Percentiles rank a stretch among this genome's conserved stretches.
Evolutionary conservation across 2,329 filamentous ascomycete genomes (phyloP).

Genomic region (Ophiostoma novo-ulmi): DNA sequence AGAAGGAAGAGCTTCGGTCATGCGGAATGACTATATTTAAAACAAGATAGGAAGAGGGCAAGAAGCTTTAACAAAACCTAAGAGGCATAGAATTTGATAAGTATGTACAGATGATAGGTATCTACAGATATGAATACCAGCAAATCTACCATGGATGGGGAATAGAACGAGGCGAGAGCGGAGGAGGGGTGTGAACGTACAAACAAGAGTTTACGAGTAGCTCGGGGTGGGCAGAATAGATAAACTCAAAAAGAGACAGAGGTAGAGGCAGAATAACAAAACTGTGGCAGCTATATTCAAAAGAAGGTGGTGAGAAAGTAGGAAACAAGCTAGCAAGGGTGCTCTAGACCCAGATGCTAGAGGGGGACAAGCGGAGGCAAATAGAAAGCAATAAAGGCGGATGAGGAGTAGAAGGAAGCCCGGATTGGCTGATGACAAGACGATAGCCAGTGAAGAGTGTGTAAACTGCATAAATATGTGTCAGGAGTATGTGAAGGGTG

Average conservation of each 20-base stretch:
- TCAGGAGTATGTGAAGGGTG: not conserved
- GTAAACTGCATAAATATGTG: not conserved
- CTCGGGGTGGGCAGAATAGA: not conserved
- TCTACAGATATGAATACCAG: not conserved
- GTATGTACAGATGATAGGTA: not conserved
- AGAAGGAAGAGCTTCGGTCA: not conserved
- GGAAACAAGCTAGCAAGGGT: slow-evolving; percentile 22
- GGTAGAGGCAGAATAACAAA: not conserved
- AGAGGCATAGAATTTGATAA: not conserved
- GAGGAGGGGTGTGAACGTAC: not conserved
- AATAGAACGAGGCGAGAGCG: not conserved
- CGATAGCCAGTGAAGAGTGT: not conserved
- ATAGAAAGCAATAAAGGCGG: not conserved
- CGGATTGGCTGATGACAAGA: not conserved
- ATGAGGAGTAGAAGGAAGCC: not conserved
- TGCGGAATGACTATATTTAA: not conserved
- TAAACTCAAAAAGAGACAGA: not conserved
- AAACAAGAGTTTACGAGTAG: not conserved
- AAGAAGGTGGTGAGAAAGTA: not conserved
- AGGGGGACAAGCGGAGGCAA: slow-evolving; percentile 20
- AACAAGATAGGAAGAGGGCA: not conserved
- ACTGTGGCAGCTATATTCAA: not conserved
- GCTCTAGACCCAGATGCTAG: not conserved
- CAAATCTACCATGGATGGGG: not conserved
- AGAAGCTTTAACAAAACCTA: not conserved